phyloP scores from a whole-genome alignment of 1,139 yeast species.

The Yamadazyma triangularis region DNA sequence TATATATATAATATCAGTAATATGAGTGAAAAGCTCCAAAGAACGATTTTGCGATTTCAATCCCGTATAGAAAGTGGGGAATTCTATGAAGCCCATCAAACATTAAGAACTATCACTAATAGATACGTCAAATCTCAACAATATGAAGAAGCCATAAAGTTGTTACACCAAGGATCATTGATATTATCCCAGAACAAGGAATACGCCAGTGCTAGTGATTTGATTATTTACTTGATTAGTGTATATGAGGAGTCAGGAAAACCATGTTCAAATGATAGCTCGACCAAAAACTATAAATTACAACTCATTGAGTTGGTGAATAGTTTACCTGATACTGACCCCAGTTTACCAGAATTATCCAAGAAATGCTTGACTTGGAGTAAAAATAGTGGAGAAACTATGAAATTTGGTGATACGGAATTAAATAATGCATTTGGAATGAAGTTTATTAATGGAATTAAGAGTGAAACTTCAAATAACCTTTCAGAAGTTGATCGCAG shows the following conservation, averaged over 20 bases:
- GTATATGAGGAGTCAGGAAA: conserved; percentile 52
- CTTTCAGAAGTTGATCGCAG: conserved; percentile 28
- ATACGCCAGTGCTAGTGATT: conserved; percentile 77
- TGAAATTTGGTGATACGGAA: conserved; percentile 68
- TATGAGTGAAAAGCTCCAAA: conserved; percentile 43
- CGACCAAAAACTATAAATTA: conserved; percentile 32
- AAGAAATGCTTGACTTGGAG: conserved; percentile 68
- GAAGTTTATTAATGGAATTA: conserved; percentile 40
- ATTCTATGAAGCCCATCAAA: conserved; percentile 93
- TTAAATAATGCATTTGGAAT: conserved; percentile 73
- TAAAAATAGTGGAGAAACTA: conserved; percentile 30
- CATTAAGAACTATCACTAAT: conserved; percentile 81
- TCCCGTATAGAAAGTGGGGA: conserved; percentile 69
- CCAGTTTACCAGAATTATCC: conserved; percentile 61
- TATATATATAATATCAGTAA: too few species aligned
- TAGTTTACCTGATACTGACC: conserved; percentile 59
- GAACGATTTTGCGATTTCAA: conserved; percentile 62
- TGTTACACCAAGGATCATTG: conserved; percentile 66
- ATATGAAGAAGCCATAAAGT: conserved; percentile 65
- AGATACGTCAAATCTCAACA: conserved; percentile 70
- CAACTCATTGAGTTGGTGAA: conserved; percentile 29
- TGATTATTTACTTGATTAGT: conserved; percentile 69
- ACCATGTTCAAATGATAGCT: conserved; percentile 14
- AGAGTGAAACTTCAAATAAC: conserved; percentile 23
- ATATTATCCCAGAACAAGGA: conserved; percentile 66